phyloP scores from a whole-genome alignment of 2,329 filamentous ascomycete genomes.

The Orbilia javanica region DNA sequence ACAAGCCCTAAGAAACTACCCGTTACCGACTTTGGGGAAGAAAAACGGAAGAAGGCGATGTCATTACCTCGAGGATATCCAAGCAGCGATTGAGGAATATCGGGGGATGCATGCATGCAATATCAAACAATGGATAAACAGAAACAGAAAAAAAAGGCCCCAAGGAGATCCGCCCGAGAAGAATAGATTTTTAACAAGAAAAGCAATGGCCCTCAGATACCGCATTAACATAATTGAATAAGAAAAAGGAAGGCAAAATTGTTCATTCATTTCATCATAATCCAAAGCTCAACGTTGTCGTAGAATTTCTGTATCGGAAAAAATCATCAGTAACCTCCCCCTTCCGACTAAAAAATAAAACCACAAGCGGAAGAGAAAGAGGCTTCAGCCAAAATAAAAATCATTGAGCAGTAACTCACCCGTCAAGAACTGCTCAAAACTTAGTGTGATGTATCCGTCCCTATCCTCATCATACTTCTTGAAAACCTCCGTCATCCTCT shows the following conservation, averaged over 20 bases:
- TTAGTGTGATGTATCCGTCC: constrained; percentile 88
- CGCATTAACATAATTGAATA: constrained; percentile 17
- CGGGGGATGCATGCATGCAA: neutral
- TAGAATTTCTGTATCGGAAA: constrained; percentile 58
- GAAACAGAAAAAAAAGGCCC: constrained; percentile 4
- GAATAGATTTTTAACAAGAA: constrained; percentile 6
- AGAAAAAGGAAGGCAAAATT: neutral
- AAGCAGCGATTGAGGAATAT: neutral
- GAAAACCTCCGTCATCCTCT: constrained; percentile 99
- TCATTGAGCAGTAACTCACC: constrained; percentile 65
- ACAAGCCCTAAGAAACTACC: neutral
- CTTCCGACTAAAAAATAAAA: neutral
- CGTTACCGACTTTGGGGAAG: neutral
- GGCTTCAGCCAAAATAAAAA: neutral
- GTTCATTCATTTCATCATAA: constrained; percentile 26
- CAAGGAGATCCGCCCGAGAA: constrained; percentile 11
- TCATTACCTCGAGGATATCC: constrained; percentile 4
- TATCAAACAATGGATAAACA: constrained; percentile 1
- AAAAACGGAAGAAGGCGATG: constrained; percentile 3
- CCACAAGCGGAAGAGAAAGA: neutral
- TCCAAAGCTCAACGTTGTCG: constrained; percentile 58
- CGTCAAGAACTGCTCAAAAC: constrained; percentile 83
- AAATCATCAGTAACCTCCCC: neutral
- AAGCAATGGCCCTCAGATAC: neutral
- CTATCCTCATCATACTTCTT: constrained; percentile 98